These are phyloP conservation scores for Pythium oligandrum DNA, from an alignment of 352 stramenopile species.

Conservation along the genomic window DNA sequence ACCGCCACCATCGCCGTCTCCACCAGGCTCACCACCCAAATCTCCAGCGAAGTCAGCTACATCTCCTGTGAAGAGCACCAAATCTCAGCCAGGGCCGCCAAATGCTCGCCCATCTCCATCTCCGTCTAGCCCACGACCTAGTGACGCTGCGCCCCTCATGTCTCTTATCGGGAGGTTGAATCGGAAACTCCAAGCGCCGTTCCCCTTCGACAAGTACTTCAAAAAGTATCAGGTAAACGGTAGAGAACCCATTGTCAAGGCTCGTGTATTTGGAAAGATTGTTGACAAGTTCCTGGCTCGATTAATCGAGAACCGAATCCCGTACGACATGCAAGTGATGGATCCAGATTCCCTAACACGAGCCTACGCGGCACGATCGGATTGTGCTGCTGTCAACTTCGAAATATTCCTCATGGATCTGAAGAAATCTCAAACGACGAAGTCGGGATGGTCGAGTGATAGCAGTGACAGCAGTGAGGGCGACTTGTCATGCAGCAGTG, in stretches of 20 bases:
- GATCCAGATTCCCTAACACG: constrained; percentile 38
- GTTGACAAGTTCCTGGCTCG: constrained; percentile 72
- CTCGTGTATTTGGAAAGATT: constrained; percentile 64
- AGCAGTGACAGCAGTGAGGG: constrained; percentile 25
- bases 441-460: constrained; percentile 9
- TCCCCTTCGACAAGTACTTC: constrained; percentile 78
- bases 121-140: background rate
- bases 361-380: constrained; percentile 4
- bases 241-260: constrained; percentile 38
- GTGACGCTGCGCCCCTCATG: constrained; percentile 2
- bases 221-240: constrained; percentile 44
- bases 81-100: background rate
- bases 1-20: background rate
- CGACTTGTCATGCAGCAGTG: constrained; percentile 36
- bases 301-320: constrained; percentile 40
- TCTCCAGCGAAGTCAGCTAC: constrained; percentile 4
- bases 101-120: background rate
- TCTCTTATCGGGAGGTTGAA: constrained; percentile 25
- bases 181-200: constrained; percentile 32
- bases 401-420: constrained; percentile 50
- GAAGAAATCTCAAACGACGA: constrained; percentile 24
- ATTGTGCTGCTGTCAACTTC: constrained; percentile 30
- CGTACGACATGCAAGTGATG: constrained; percentile 68
- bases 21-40: background rate
- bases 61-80: constrained; percentile 8